Conservation (phyloP, 208 protist genomes). For the Naegleria gruberi region DNA sequence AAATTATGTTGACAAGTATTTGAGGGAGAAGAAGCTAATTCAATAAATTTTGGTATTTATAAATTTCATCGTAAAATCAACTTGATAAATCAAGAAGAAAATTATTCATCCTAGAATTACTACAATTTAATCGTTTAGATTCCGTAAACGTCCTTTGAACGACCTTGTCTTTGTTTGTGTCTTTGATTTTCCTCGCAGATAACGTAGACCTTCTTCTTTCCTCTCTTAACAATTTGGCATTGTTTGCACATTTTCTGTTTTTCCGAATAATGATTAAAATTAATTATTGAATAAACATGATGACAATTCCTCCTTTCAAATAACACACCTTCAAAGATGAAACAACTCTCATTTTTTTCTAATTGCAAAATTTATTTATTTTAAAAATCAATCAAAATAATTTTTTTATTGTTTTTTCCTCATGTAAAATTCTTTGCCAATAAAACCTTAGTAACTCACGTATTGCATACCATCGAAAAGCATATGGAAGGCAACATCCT, state of each 20-base stretch:
- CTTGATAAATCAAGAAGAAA: neutral
- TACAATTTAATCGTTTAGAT: neutral
- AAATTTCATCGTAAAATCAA: too few relatives aligned
- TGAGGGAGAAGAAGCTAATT: neutral
- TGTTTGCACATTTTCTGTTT: conserved; percentile 2
- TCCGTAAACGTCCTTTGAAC: neutral
- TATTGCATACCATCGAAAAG: neutral
- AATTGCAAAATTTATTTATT: neutral
- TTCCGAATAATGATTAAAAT: too few relatives aligned
- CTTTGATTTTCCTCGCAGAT: neutral
- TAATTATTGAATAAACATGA: neutral
- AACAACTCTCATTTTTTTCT: neutral
- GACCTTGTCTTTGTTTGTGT: conserved; percentile 16
- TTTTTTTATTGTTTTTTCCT: neutral
- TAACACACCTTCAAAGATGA: neutral
- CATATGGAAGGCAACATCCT: neutral
- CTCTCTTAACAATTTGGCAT: neutral
- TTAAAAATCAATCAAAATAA: neutral
- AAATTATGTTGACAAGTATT: neutral
- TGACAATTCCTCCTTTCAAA: neutral
- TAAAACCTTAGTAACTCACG: neutral
- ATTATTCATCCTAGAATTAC: neutral
- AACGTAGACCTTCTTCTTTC: neutral
- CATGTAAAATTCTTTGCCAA: neutral
- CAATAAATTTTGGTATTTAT: neutral